phyloP scores from a whole-genome alignment of 345 rosid genomes.

The Ceriops zippeliana region DNA sequence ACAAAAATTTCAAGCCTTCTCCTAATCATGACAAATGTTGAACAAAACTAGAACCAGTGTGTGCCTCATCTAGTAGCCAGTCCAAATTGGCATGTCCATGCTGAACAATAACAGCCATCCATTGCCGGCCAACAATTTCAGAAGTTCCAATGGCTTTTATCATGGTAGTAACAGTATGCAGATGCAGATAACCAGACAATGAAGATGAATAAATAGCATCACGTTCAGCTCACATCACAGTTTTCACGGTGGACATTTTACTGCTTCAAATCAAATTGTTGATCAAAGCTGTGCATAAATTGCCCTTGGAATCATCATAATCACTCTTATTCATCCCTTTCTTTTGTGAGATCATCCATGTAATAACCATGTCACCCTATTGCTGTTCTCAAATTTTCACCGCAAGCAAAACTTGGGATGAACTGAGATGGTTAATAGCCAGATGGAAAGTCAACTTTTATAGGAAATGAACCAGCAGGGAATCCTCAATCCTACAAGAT shows the following conservation, averaged over 20 bases:
- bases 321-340: neutral
- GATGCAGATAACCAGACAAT: too few relatives aligned
- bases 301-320: too few relatives aligned
- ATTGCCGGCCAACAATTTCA: too few relatives aligned
- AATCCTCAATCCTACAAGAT: neutral
- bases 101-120: too few relatives aligned
- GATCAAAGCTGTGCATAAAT: too few relatives aligned
- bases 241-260: neutral
- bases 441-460: neutral
- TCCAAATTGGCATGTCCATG: neutral
- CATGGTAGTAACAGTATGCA: too few relatives aligned
- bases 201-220: too few relatives aligned
- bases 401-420: neutral
- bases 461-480: neutral
- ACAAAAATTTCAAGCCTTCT: neutral
- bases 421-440: neutral
- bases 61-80: constrained; percentile 19
- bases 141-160: neutral
- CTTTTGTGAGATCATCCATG: neutral
- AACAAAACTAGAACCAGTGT: neutral
- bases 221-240: too few relatives aligned
- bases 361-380: neutral
- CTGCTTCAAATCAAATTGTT: too few relatives aligned
- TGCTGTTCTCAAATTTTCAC: neutral
- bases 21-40: neutral